Percentiles rank a stretch among this genome's conserved stretches.
These are phyloP conservation scores for Cymodocea nodosa DNA, from an alignment of 116 monocot species.

Conservation along the genomic window DNA sequence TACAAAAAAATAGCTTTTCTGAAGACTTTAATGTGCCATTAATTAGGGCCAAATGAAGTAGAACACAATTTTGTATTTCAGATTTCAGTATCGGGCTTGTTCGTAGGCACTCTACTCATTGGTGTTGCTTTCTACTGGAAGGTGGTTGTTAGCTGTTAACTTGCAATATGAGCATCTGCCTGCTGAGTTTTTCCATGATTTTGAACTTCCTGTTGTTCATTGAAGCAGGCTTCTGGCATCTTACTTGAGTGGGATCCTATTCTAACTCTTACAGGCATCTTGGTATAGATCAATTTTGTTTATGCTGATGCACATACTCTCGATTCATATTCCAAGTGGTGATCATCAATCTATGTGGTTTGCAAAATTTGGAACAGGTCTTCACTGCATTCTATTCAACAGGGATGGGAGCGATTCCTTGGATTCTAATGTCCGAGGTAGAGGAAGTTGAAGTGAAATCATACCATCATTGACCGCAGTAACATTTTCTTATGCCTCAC, in stretches of 20 bases:
- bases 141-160: conserved; percentile 23
- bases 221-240: conserved; percentile 31
- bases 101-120: conserved; percentile 27
- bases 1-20: too few species aligned
- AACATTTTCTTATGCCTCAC: neutral
- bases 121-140: conserved; percentile 44
- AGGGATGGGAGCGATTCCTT: conserved; percentile 79
- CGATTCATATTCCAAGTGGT: neutral
- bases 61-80: conserved; percentile 2
- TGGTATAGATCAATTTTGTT: conserved; percentile 18
- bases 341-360: neutral
- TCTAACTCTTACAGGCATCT: conserved; percentile 37
- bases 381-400: conserved; percentile 43
- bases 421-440: conserved; percentile 93
- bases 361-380: conserved; percentile 21
- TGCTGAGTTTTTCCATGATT: neutral
- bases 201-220: neutral
- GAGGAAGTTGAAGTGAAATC: too few species aligned
- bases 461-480: too few species aligned
- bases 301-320: too few species aligned
- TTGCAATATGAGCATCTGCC: neutral
- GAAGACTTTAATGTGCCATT: too few species aligned
- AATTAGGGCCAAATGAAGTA: neutral
- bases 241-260: conserved; percentile 22
- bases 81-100: conserved; percentile 57